Conservation (phyloP, 2,329 filamentous ascomycete genomes). For the Chaetomium globosum region DNA sequence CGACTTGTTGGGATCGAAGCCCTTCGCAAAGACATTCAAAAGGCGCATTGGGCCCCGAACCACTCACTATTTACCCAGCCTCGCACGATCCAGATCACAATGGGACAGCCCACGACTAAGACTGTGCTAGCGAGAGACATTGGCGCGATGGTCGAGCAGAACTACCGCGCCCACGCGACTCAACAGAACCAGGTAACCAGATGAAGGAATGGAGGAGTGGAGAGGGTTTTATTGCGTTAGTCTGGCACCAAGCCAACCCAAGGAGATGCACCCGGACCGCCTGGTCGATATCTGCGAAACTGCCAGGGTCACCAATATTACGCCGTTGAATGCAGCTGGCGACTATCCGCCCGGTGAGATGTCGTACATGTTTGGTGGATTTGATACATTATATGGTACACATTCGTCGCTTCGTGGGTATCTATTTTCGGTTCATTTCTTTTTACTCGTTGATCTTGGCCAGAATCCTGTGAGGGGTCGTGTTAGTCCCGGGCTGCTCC, state of each 20-base stretch:
- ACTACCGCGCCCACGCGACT: not conserved
- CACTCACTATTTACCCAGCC: not conserved
- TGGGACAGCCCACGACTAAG: not conserved
- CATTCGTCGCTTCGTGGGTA: slow-evolving; percentile 36
- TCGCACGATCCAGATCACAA: not conserved
- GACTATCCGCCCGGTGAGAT: not conserved
- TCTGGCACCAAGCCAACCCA: not conserved
- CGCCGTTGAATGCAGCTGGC: slow-evolving; percentile 23
- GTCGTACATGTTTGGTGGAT: slow-evolving; percentile 30
- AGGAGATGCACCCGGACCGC: slow-evolving; percentile 3
- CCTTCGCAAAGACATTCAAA: not conserved
- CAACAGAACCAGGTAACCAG: slow-evolving; percentile 5
- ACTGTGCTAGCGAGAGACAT: not conserved
- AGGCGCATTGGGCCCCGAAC: not conserved
- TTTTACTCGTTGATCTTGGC: slow-evolving; percentile 98
- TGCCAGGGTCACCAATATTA: slow-evolving; percentile 29
- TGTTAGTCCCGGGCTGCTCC: slow-evolving; percentile 28
- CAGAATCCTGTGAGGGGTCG: slow-evolving; percentile 67
- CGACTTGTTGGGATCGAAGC: not conserved
- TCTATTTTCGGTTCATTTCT: slow-evolving; percentile 34
- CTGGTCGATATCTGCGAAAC: not conserved
- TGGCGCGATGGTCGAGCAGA: no score
- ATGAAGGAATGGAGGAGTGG: slow-evolving; percentile 12
- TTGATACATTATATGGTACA: slow-evolving; percentile 41
- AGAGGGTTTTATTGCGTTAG: slow-evolving; percentile 22